Evolutionary conservation across 78 protist species (phyloP).

Genomic region (Mantamonas sphyraenae): DNA sequence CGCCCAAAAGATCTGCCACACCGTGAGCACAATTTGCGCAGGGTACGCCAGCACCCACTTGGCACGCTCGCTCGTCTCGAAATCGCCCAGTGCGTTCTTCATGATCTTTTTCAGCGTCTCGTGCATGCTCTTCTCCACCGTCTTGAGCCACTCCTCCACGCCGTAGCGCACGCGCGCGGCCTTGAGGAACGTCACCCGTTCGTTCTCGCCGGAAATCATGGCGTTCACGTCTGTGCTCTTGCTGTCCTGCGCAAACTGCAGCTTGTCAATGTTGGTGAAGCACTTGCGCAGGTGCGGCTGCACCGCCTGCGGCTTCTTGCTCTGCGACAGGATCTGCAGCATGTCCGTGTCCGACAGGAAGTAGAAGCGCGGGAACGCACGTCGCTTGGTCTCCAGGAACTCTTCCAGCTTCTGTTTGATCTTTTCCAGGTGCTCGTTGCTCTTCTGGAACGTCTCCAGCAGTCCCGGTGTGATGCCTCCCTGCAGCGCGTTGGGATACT

Average conservation of each 20-base stretch:
- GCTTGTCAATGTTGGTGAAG: constrained; percentile 51
- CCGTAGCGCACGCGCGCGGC: constrained; percentile 13
- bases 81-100: constrained; percentile 13
- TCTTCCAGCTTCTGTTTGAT: constrained; percentile 66
- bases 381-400: constrained; percentile 67
- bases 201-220: constrained; percentile 62
- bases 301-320: constrained; percentile 59
- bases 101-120: constrained; percentile 20
- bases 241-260: constrained; percentile 4
- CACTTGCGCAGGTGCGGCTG: constrained; percentile 71
- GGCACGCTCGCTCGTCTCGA: background rate
- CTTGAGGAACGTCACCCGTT: constrained; percentile 28
- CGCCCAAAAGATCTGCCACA: constrained; percentile 53
- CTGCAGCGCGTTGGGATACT: constrained; percentile 25
- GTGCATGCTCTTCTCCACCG: constrained; percentile 35
- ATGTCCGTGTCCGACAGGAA: constrained; percentile 72
- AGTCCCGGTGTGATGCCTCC: constrained; percentile 21
- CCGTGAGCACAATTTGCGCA: constrained; percentile 38
- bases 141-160: constrained; percentile 60
- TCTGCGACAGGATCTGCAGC: constrained; percentile 67
- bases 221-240: constrained; percentile 11
- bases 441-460: constrained; percentile 33
- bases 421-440: constrained; percentile 43
- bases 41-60: constrained; percentile 49
- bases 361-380: constrained; percentile 70